Evolutionary conservation across 2,329 filamentous ascomycete species (phyloP).

Genomic region (Epichloe uncinata): DNA sequence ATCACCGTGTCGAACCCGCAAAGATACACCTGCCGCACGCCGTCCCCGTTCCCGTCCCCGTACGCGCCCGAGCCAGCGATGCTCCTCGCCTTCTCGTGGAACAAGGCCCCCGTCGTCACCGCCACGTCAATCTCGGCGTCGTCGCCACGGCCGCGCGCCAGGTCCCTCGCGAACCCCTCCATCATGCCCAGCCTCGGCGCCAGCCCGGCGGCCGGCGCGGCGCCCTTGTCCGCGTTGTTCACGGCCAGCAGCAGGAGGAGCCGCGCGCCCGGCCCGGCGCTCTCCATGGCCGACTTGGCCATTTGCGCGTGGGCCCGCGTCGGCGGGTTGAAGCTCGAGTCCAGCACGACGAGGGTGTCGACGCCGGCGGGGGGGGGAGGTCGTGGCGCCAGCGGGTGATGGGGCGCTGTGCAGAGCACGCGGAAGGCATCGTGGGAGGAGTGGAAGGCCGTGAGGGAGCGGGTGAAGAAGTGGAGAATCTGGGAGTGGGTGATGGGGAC

Average conservation of each 20-base stretch:
- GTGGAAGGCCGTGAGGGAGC: constrained; percentile 31
- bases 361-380: background rate
- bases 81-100: constrained; percentile 54
- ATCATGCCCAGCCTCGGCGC: constrained; percentile 58
- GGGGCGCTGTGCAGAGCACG: constrained; percentile 26
- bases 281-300: constrained; percentile 33
- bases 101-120: constrained; percentile 60
- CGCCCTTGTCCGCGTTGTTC: constrained; percentile 53
- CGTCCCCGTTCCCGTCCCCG: no score
- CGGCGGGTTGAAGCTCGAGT: constrained; percentile 58
- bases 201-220: constrained; percentile 51
- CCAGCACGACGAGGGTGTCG: constrained; percentile 40
- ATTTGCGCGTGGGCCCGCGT: constrained; percentile 48
- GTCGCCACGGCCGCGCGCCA: constrained; percentile 17
- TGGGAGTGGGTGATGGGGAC: background rate
- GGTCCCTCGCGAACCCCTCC: constrained; percentile 49
- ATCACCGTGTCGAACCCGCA: constrained; percentile 66
- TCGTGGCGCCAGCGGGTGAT: background rate
- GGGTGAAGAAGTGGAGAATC: constrained; percentile 28
- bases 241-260: constrained; percentile 47
- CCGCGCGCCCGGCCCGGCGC: constrained; percentile 15
- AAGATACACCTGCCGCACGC: constrained; percentile 49
- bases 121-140: constrained; percentile 45
- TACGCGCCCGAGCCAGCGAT: constrained; percentile 35
- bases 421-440: constrained; percentile 28